Evolutionary conservation across 768 basidiomycete genomes (phyloP).

Genomic region (Hemileccinum rubropunctum): DNA sequence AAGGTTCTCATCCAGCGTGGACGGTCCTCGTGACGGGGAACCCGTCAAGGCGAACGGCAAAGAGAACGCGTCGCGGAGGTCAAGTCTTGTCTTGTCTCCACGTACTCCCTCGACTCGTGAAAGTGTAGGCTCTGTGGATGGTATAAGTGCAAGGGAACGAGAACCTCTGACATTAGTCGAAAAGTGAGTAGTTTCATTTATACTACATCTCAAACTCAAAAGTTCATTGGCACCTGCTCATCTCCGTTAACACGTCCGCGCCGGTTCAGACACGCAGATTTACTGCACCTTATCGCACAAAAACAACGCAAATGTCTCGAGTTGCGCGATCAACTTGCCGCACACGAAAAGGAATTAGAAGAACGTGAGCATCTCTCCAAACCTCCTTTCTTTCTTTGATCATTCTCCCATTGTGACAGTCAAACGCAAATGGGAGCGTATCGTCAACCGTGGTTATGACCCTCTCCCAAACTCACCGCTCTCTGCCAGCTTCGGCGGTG

Average conservation of each 20-base stretch:
- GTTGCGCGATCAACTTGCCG: slow-evolving; percentile 66
- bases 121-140: slow-evolving; percentile 17
- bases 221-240: no score
- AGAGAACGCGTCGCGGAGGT: slow-evolving; percentile 13
- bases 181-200: slow-evolving; percentile 46
- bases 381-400: background rate
- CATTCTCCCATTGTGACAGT: slow-evolving; percentile 37
- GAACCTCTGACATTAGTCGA: slow-evolving; percentile 67
- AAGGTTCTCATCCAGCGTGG: slow-evolving; percentile 3
- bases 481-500: slow-evolving; percentile 12
- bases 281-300: slow-evolving; percentile 82
- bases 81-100: slow-evolving; percentile 19
- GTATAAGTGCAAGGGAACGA: slow-evolving; percentile 11
- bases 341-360: slow-evolving; percentile 70
- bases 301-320: slow-evolving; percentile 85
- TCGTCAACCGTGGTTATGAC: slow-evolving; percentile 55
- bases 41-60: slow-evolving; percentile 10
- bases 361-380: slow-evolving; percentile 42
- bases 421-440: slow-evolving; percentile 83
- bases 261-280: slow-evolving; percentile 78
- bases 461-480: background rate
- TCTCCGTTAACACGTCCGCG: no score
- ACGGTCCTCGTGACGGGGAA: slow-evolving; percentile 3
- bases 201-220: no score
- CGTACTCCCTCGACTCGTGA: slow-evolving; percentile 16